phyloP scores from a whole-genome alignment of 2,329 filamentous ascomycete genomes.

The Rhinocladiella similis region DNA sequence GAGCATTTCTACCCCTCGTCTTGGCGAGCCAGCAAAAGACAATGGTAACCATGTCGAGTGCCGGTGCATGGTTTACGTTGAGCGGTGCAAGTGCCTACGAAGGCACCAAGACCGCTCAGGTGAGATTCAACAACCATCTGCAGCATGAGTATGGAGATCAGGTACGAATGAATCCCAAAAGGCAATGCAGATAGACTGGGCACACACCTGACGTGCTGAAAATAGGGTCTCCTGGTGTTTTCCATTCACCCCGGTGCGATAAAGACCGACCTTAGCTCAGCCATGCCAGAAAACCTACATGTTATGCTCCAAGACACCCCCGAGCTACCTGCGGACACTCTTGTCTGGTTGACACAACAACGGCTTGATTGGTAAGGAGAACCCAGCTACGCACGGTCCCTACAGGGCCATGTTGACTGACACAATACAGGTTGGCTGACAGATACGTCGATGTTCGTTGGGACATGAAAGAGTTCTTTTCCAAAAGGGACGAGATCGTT shows the following conservation, averaged over 20 bases:
- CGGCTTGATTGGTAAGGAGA: slow-evolving; percentile 30
- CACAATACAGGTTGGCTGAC: slow-evolving; percentile 26
- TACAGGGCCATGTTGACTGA: slow-evolving; percentile 29
- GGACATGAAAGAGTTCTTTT: slow-evolving; percentile 28
- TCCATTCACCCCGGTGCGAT: slow-evolving; percentile 19
- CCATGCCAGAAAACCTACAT: slow-evolving; percentile 13
- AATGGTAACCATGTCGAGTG: slow-evolving; percentile 41
- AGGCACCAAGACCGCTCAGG: slow-evolving; percentile 45
- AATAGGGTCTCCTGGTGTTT: slow-evolving; percentile 21
- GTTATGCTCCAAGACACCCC: slow-evolving; percentile 2
- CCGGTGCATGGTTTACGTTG: slow-evolving; percentile 42
- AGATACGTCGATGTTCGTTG: slow-evolving; percentile 23
- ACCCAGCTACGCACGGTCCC: too few relatives aligned
- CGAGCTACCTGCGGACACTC: slow-evolving; percentile 7
- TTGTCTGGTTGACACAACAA: slow-evolving; percentile 17
- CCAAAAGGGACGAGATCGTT: slow-evolving; percentile 20
- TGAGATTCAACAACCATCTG: slow-evolving; percentile 48
- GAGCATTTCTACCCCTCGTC: slow-evolving; percentile 33
- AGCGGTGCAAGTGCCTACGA: slow-evolving; percentile 48
- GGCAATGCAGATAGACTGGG: not conserved
- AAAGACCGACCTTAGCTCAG: slow-evolving; percentile 15
- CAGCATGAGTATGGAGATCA: slow-evolving; percentile 45
- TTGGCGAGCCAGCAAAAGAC: slow-evolving; percentile 30
- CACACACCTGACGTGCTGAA: too few relatives aligned
- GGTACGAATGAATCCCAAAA: slow-evolving; percentile 23